Conservation (phyloP, 225 moss, liverwort and hornwort species). For the Takakia lepidozioides region DNA sequence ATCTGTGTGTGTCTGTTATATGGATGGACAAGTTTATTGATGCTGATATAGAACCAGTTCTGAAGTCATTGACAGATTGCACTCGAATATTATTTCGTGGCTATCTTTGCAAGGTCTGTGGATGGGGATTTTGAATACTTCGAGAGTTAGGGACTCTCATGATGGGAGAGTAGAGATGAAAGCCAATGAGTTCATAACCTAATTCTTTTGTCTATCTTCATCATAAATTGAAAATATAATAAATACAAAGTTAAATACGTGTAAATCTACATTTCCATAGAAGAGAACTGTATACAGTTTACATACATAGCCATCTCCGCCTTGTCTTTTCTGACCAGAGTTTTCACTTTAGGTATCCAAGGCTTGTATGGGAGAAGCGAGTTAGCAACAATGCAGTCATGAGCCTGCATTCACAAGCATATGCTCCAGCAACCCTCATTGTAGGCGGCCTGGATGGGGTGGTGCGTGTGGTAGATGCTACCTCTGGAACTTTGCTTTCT, state of each 20-base stretch:
- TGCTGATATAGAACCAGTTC: too few species aligned
- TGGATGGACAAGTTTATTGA: too few species aligned
- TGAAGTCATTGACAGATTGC: background rate
- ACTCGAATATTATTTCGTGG: background rate
- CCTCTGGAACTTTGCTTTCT: conserved; percentile 20
- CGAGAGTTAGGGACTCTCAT: too few species aligned
- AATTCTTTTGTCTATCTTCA: too few species aligned
- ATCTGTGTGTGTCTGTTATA: background rate
- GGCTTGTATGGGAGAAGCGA: conserved; percentile 41
- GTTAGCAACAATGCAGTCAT: conserved; percentile 27
- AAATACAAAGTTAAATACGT: background rate
- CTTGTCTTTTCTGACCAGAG: too few species aligned
- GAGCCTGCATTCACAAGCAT: conserved; percentile 44
- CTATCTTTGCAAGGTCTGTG: background rate
- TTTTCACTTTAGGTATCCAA: too few species aligned
- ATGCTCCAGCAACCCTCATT: conserved; percentile 32
- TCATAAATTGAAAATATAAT: too few species aligned
- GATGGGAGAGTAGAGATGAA: too few species aligned
- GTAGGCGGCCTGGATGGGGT: conserved; percentile 46
- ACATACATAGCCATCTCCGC: conserved; percentile 16
- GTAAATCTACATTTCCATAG: background rate
- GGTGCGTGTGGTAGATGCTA: conserved; percentile 35
- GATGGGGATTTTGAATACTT: too few species aligned
- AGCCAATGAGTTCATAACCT: too few species aligned
- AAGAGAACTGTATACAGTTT: conserved; percentile 11